Evolutionary conservation across 1,284 basidiomycete species (phyloP).

Genomic region (Lignosus rhinocerotis): DNA sequence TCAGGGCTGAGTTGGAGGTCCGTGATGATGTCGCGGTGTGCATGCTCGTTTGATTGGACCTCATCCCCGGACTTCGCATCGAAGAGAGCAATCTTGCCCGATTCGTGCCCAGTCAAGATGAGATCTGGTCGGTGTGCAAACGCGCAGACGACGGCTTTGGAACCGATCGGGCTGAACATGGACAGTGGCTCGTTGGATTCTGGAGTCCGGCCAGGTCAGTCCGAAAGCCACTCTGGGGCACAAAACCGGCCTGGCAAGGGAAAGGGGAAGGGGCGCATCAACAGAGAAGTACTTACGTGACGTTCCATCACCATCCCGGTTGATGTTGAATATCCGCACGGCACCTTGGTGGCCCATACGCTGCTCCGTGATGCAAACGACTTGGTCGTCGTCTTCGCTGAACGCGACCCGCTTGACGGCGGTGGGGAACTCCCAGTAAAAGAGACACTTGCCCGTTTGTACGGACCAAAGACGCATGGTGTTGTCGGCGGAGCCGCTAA

Average conservation of each 20-base stretch:
- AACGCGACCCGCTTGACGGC: slow-evolving; percentile 95
- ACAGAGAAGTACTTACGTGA: slow-evolving; percentile 54
- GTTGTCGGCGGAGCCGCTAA: slow-evolving; percentile 92
- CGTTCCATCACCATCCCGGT: slow-evolving; percentile 76
- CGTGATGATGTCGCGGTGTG: slow-evolving; percentile 84
- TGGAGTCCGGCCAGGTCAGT: slow-evolving; percentile 33
- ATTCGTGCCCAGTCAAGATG: slow-evolving; percentile 94
- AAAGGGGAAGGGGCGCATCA: background rate
- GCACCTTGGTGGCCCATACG: slow-evolving; percentile 89
- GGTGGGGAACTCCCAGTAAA: slow-evolving; percentile 96
- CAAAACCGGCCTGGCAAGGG: background rate
- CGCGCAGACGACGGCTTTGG: slow-evolving; percentile 94
- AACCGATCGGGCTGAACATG: slow-evolving; percentile 88
- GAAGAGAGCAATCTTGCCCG: slow-evolving; percentile 91
- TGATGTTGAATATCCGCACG: slow-evolving; percentile 90
- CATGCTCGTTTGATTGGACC: slow-evolving; percentile 77
- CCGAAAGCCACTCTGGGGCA: background rate
- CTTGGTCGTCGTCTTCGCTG: slow-evolving; percentile 83
- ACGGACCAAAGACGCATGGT: slow-evolving; percentile 92
- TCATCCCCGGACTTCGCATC: slow-evolving; percentile 90
- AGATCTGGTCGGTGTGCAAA: slow-evolving; percentile 82
- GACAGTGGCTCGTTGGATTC: slow-evolving; percentile 75
- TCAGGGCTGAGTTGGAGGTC: slow-evolving; percentile 93
- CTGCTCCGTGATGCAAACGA: slow-evolving; percentile 96
- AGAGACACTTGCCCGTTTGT: slow-evolving; percentile 86